Conservation (phyloP, 75 land plant species). For the Selaginella tamariscina region DNA sequence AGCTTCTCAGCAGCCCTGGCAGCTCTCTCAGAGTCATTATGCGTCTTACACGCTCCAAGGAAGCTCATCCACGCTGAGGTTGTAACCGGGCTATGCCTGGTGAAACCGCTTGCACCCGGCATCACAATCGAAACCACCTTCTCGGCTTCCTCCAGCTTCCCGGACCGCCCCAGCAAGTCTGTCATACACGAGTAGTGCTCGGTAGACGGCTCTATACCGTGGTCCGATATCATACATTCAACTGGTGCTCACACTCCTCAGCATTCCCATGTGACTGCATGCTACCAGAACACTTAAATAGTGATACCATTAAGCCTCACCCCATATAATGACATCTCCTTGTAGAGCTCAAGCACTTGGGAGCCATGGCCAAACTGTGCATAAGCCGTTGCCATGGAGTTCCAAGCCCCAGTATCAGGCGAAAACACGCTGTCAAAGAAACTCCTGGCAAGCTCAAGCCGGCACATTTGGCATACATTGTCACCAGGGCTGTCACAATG, state of each 20-base stretch:
- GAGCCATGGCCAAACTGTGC: slow-evolving; percentile 40
- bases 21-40: background rate
- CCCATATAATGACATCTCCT: slow-evolving; percentile 26
- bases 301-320: background rate
- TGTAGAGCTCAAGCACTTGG: slow-evolving; percentile 32
- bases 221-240: background rate
- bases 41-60: slow-evolving; percentile 14
- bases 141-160: slow-evolving; percentile 13
- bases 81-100: background rate
- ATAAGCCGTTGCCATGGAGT: slow-evolving; percentile 49
- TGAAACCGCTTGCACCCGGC: background rate
- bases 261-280: background rate
- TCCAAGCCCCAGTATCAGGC: slow-evolving; percentile 47
- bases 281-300: background rate
- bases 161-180: slow-evolving; percentile 11
- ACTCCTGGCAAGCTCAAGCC: slow-evolving; percentile 25
- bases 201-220: background rate
- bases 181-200: slow-evolving; percentile 16
- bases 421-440: slow-evolving; percentile 36
- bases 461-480: slow-evolving; percentile 64
- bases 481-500: slow-evolving; percentile 56
- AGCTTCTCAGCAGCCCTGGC: background rate
- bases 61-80: slow-evolving; percentile 9
- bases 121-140: background rate
- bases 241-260: slow-evolving; percentile 4